Base-by-base conservation (phyloP, 495 filamentous ascomycete genomes). In the Penicillium bialowiezense region DNA sequence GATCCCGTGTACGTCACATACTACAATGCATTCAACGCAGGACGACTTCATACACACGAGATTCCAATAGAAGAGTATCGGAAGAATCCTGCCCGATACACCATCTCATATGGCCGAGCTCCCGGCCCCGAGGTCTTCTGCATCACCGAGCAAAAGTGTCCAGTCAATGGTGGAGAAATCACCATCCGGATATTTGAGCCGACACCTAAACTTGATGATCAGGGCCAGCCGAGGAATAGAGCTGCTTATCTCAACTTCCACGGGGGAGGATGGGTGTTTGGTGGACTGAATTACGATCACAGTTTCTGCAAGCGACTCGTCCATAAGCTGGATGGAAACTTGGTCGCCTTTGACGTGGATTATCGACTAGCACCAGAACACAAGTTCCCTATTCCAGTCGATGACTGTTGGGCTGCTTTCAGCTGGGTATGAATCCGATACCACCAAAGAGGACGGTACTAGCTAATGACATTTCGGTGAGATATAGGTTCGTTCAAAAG, bases 11-110 rank as follows among this genome's bases (percentile, higher is more conserved):
- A 68, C 41, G 60, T 69, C 8, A 59, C 64, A 32, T 54, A 70
- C 52, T 68, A 69, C 58, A 64, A 68, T 49, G 59, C 68, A 49
- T 60, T 69, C 62, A 64, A 69, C 45, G 60, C 57, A n/a, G 69
- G 71, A 19, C 55, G 73, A 34, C 56, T 74, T 12, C 64, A 72
- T 55, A 65, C 67, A 5, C 68, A 74, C 34, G 64, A 72, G 44
- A 63, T 72, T 19, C 59, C 68, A 15, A 75, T 78, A 26, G 63
- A 77, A 40, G 64, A 74, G 7, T 62, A 73, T 62, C 47, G 70
- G 34, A 73, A 58, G 58, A 67, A 60, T 21, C 75, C 76, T 9
- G 64, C 51, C 20, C 59, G 59, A 14, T 73, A 68, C 41, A 45
- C 55, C 23, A 68, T 59, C 31, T 54, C 52, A 14, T 73, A 73